Evolutionary conservation across 805 yeast genomes (phyloP).

Genomic region (Saitoella complicata): DNA sequence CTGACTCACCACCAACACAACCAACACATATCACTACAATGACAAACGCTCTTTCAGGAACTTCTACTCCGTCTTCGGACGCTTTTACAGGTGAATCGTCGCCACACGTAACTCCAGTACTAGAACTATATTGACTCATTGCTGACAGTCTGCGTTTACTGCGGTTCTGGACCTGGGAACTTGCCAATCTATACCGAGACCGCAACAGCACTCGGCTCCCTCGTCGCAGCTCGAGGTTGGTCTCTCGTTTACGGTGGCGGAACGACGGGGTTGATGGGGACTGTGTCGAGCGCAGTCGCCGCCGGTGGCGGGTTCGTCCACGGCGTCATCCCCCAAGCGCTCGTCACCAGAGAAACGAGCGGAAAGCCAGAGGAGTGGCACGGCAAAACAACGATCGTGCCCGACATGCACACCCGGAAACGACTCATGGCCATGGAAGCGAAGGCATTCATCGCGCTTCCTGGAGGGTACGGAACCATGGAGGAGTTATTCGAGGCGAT

Average conservation of each 20-base stretch:
- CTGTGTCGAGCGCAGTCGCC: conserved; percentile 20
- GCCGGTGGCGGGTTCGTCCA: conserved; percentile 31
- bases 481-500: conserved; percentile 83
- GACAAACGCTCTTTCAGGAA: no score
- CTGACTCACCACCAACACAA: no score
- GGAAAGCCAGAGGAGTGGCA: conserved; percentile 28
- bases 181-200: no score
- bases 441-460: conserved; percentile 76
- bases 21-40: no score
- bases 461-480: conserved; percentile 83
- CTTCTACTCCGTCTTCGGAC: no score
- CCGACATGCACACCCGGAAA: conserved; percentile 83
- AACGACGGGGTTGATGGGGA: conserved; percentile 6
- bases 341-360: conserved; percentile 29
- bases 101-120: no score
- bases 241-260: neutral
- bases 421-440: conserved; percentile 73
- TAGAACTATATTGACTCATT: no score
- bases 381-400: conserved; percentile 66
- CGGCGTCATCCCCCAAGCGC: conserved; percentile 75
- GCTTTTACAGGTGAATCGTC: no score
- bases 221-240: neutral
- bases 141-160: no score
- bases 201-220: no score
- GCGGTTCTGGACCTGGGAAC: no score